Base-by-base conservation (phyloP, 768 basidiomycete species). In the Kwoniella heveanensis region DNA sequence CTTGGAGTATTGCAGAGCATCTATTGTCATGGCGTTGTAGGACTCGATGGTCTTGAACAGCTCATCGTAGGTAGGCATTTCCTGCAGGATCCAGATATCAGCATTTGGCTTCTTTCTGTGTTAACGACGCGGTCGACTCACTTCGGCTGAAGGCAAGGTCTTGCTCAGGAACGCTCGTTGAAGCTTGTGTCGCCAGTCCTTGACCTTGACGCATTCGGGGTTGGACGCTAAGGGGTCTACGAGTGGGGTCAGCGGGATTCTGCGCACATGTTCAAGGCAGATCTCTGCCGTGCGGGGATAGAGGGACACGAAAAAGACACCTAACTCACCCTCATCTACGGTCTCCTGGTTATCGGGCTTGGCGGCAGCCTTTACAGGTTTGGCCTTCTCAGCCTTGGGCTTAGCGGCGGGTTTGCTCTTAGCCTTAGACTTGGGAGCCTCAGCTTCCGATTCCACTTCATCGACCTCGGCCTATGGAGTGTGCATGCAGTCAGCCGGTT, bases 141-240 rank as follows among this genome's bases (percentile, higher is more conserved):
- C 89, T 68, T 87, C 87, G 10, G 85, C 85, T 70, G 86, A 87
- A 4, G 90, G 88, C 8, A 83, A 66, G 6, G 81, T 81, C 59
- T 80, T 79, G 69, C 87, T 86, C 56, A 94, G 77, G 82, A 92
- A 89, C 0, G 86, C 89, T 79, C 92, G 90, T 81, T 97, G 93
- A 1, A 96, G 84, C 79, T 87, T 89, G 79, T 95, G 92, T 69
- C 94, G 84, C 92, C 93, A 95, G 62, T 90, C 89, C 74, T 90
- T 88, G 71, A 94, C 91, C 78, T 88, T 88, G 58, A 82, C 72
- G 24, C 87, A 88, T 65, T 89, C 88, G 1, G 84, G 84, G 77
- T 89, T 87, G 53, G 78, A 81, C 46, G 82, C 80, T 57, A 87
- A 66, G 55, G 83, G 82, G 60, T 82, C 83, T 83, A 50, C 47